A percentile compares a stretch with the other conserved stretches of the same genome.
phyloP scores from a whole-genome alignment of 192 early-diverging fungal species.

The Entomortierella parvispora region DNA sequence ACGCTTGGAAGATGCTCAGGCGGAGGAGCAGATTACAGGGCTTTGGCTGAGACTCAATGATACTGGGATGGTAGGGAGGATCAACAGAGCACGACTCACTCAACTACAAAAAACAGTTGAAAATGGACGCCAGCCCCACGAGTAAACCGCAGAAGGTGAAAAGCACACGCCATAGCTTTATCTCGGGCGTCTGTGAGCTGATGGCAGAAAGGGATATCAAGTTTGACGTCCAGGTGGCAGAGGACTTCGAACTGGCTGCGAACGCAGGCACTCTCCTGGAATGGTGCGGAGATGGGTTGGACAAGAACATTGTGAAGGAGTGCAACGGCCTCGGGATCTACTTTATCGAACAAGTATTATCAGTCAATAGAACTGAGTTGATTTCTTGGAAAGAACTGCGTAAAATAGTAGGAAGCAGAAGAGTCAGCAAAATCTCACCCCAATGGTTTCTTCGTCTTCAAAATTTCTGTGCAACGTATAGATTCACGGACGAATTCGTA shows the following conservation, averaged over 20 bases:
- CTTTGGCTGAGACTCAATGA: constrained; percentile 19
- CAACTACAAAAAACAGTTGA: not conserved
- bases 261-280: not conserved
- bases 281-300: not conserved
- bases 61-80: constrained; percentile 2
- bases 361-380: not conserved
- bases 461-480: too few species aligned
- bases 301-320: not conserved
- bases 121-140: not conserved
- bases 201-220: constrained; percentile 8
- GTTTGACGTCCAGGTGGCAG: not conserved
- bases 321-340: not conserved
- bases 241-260: not conserved
- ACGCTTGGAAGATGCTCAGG: constrained; percentile 9
- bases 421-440: not conserved
- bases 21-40: constrained; percentile 22
- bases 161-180: not conserved
- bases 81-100: constrained; percentile 2
- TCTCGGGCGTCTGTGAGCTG: not conserved
- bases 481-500: too few species aligned
- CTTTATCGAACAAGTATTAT: not conserved
- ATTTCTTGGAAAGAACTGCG: not conserved
- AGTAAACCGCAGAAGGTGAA: not conserved
- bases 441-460: too few species aligned
- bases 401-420: not conserved